Evolutionary conservation across 768 basidiomycete genomes (phyloP), one percentile per base, ranked within the genome.

Genomic region (Termitomyces sp.): DNA sequence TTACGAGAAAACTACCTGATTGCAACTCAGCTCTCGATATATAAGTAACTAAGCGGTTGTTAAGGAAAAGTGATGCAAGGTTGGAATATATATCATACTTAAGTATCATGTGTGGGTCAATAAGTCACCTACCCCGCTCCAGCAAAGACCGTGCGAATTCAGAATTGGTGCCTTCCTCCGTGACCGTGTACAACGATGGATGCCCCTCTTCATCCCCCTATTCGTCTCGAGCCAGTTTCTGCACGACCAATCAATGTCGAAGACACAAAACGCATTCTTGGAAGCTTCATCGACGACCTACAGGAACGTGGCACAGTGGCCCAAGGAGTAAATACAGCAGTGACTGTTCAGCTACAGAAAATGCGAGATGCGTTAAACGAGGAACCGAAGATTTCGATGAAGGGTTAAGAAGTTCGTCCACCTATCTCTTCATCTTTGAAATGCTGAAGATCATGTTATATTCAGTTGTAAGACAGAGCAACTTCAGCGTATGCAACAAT

Each of bases 301-400:
- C 74, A 80, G 62, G 67, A 71, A 4, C 73, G 81, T 20, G 77
- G 75, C 53, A 70, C 75, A 4, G 73, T 77, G 18, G 70, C 78
- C 0, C 80, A 82, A 55, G 78, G 81, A 10, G 77, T 78, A 3
- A 82, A 82, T 59, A 76, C 77, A 0, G 77, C 83, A 5, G 81
- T 83, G 47, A 83, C 77, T 0, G 82, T 83, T 5, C 84, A 85
- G 64, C 72, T 86, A 22, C 77, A 81, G 65, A 86, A 86, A 66
- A 69, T 86, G 51, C 73, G 73, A 46, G 73, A 74, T 52, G 82
- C 84, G 4, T 65, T 85, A 58, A 75, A 76, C 51, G 81, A 83
- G 59, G 78, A 84, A 62, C 69, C 77, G 29, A 73, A 75, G 56
- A n/a, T n/a, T n/a, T n/a, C n/a, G n/a, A 56, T 58, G 50, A 72